A percentile compares a stretch with the other conserved stretches of the same genome.
phyloP scores from a whole-genome alignment of 331 rosid genomes.

The Cucumis variabilis region DNA sequence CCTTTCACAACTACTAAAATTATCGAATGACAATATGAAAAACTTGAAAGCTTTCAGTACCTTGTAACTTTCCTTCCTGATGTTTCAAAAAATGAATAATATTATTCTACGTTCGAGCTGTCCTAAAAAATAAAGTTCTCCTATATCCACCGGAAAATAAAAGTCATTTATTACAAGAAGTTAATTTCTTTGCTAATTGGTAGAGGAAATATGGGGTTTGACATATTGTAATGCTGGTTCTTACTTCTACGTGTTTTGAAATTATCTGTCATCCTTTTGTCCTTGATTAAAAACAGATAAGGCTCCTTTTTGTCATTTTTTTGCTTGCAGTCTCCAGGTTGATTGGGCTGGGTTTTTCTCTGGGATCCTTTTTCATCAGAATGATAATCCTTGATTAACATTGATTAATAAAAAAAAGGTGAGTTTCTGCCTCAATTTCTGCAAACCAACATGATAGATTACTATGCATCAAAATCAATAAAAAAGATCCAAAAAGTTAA shows the following conservation, averaged over 20 bases:
- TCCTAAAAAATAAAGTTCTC: neutral
- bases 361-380: neutral
- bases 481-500: neutral
- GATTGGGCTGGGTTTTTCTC: constrained; percentile 5
- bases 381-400: neutral
- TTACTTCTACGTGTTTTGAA: neutral
- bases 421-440: constrained; percentile 5
- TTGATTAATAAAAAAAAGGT: neutral
- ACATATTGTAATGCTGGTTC: neutral
- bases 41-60: neutral
- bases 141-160: neutral
- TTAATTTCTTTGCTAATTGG: neutral
- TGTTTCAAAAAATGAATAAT: neutral
- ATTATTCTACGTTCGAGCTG: neutral
- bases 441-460: neutral
- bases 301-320: neutral
- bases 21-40: neutral
- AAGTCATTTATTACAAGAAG: neutral
- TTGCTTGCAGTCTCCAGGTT: neutral
- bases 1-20: neutral
- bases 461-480: neutral
- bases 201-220: neutral
- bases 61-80: neutral
- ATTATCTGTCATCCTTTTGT: neutral
- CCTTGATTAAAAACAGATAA: neutral